Percentiles rank a stretch among this genome's conserved stretches.
Evolutionary conservation across 2,329 filamentous ascomycete genomes (phyloP).

Genomic region (Fusarium secorum): DNA sequence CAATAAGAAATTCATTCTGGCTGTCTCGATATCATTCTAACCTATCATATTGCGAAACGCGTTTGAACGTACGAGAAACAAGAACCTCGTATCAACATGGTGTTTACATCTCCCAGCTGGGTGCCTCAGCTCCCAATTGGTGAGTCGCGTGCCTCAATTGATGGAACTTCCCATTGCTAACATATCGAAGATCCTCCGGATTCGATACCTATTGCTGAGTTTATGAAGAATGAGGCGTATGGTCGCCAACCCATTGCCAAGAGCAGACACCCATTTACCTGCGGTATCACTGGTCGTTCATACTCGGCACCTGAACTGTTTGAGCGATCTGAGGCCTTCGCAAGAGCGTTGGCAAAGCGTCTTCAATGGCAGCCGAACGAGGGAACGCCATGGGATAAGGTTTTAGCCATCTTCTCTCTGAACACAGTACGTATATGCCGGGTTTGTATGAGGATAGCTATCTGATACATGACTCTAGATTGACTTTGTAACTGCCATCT

Average conservation of each 20-base stretch:
- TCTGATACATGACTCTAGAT: constrained; percentile 56
- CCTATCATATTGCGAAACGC: background rate
- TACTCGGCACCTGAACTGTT: constrained; percentile 70
- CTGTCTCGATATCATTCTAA: background rate
- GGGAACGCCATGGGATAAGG: constrained; percentile 82
- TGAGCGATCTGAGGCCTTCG: constrained; percentile 70
- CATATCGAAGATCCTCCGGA: background rate
- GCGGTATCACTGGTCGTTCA: constrained; percentile 73
- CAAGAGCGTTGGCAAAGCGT: constrained; percentile 68
- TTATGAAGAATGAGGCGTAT: constrained; percentile 7
- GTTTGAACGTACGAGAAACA: background rate
- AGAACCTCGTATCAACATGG: background rate
- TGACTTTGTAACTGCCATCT: constrained; percentile 76
- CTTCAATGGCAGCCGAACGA: constrained; percentile 73
- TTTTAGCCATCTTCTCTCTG: constrained; percentile 75
- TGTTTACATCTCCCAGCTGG: constrained; percentile 3
- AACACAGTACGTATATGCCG: constrained; percentile 67
- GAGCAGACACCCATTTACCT: constrained; percentile 78
- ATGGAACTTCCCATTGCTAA: background rate
- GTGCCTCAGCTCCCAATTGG: constrained; percentile 1
- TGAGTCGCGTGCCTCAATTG: background rate
- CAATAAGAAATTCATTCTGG: background rate
- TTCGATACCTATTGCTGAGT: constrained; percentile 13
- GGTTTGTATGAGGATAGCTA: background rate
- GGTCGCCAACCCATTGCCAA: constrained; percentile 63